Evolutionary conservation across 2,329 filamentous ascomycete genomes (phyloP), one percentile per base, ranked within the genome.

Genomic region (Neopestalotiopsis sp.): DNA sequence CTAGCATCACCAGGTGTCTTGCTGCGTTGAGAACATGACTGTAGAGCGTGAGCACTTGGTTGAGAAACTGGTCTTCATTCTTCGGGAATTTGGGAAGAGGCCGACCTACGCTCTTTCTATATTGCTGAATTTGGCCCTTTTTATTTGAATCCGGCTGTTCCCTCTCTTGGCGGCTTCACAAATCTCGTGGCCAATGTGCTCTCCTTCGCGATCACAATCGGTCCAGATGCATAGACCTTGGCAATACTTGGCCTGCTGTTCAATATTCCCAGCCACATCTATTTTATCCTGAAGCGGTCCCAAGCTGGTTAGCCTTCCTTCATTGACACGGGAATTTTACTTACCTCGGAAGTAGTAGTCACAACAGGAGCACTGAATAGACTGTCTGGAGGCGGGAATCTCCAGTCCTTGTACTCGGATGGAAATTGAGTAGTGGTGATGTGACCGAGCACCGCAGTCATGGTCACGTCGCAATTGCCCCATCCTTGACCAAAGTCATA

Each of bases 131-230:
- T 86, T 91, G 14, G 96, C 96, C 74, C 96, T 88, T 77, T 94
- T 96, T 68, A 98, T 89, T 70, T 94, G 87, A 57, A 99, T 90
- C 1, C 84, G 84, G 10, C 86, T 81, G 72, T 98, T 98, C 10
- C 89, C 91, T 75, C 90, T 90, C 61, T 86, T 84, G 5, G 96
- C 96, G 69, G 95, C 91, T 66, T 92, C 88, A 59, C 94, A 91
- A 70, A 99, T 95, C 79, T 99, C 95, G 53, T 92, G 88, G 6
- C 96, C 96, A 73, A 99, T 99, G 77, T 98, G 93, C 79, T 99
- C 96, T 45, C 96, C 96, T 85, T 99, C 96, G 67, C 95, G 90
- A 85, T 99, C 96, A 81, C 96, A 98, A 86, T 99, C 96, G 0
- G 96, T 99, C 96, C 96, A 99, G 74, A 99, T 98, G 80, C 97